Base-by-base conservation (phyloP, 805 yeast species). In the Wickerhamiella occidentalis region DNA sequence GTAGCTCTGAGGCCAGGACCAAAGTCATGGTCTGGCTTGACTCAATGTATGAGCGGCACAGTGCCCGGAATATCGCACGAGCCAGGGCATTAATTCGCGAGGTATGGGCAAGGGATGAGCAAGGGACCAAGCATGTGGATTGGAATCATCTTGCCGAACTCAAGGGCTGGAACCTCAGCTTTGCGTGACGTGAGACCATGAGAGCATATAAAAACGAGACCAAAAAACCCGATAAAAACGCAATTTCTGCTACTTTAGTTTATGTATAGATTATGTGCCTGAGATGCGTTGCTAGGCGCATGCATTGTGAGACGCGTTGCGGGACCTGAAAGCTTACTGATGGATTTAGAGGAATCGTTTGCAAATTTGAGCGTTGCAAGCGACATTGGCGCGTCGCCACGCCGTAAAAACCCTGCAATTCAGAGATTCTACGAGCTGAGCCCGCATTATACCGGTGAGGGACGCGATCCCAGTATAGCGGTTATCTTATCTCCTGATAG, bases 81-180 rank as follows among this genome's bases (percentile, higher is more conserved):
- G 71, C 63, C 35, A 64, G 54, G 51, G 62, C 60, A 21, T 60
- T 65, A 35, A 62, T 68, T 66, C 68, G 58, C 51, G 73, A 67
- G 54, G 70, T 65, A 17, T 71, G 69, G 75, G 62, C 54, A 61
- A 69, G 60, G 65, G 62, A 71, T 51, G 59, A 59, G 13, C 58
- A 67, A 7, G 90, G 92, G 0, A 72, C 75, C 22, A 68, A 66
- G 49, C 78, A 75, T 53, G 76, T 82, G 35, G 88, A 84, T 61
- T 84, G 94, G 92, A 76, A 77, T 58, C 74, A 70, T 29, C 72
- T 82, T 41, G 77, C 84, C 36, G 76, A 77, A 52, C 72, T 72
- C 11, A 64, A 81, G 45, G 85, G 83, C 2, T 83, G 92, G 90
- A 85, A 83, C 59, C 67, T 85, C 43, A 80, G 82, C 62, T 84